These are phyloP conservation scores for Diaporthe longicolla DNA, from an alignment of 2,329 filamentous ascomycete genomes.

Conservation along the genomic window DNA sequence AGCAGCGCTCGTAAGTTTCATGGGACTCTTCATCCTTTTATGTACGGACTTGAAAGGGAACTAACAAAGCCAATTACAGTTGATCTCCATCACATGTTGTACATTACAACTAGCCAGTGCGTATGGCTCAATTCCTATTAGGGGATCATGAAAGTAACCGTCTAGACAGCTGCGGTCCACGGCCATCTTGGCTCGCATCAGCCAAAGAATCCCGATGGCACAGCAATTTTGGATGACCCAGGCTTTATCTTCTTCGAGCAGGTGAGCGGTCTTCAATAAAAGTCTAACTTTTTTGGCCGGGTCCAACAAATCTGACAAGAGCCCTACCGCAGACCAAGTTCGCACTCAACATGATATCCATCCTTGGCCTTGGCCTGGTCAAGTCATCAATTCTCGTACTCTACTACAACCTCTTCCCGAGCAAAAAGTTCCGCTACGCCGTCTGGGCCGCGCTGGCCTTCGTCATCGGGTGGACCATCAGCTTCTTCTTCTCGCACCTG, in stretches of 20 bases:
- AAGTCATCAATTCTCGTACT: constrained; percentile 15
- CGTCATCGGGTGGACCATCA: constrained; percentile 18
- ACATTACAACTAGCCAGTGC: constrained; percentile 9
- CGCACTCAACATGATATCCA: constrained; percentile 18
- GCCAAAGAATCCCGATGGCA: constrained; percentile 15
- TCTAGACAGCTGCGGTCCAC: background rate
- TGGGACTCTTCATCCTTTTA: background rate
- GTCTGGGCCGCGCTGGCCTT: background rate
- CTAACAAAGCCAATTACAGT: background rate
- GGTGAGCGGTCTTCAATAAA: background rate
- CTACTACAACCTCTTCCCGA: constrained; percentile 25
- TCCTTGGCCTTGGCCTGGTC: constrained; percentile 19
- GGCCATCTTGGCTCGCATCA: constrained; percentile 21
- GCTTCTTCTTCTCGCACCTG: constrained; percentile 24
- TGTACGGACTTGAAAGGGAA: background rate
- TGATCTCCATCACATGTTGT: constrained; percentile 12
- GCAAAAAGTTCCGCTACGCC: background rate
- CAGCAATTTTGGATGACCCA: constrained; percentile 15
- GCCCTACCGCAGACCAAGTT: constrained; percentile 4
- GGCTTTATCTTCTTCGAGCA: constrained; percentile 13
- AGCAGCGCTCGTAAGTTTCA: constrained; percentile 7
- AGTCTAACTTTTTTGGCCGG: background rate
- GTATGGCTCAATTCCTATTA: background rate
- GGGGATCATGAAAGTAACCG: background rate
- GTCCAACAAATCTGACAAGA: background rate